Evolutionary conservation across 2,329 filamentous ascomycete genomes (phyloP).

Genomic region (Lecanicillium sp.): DNA sequence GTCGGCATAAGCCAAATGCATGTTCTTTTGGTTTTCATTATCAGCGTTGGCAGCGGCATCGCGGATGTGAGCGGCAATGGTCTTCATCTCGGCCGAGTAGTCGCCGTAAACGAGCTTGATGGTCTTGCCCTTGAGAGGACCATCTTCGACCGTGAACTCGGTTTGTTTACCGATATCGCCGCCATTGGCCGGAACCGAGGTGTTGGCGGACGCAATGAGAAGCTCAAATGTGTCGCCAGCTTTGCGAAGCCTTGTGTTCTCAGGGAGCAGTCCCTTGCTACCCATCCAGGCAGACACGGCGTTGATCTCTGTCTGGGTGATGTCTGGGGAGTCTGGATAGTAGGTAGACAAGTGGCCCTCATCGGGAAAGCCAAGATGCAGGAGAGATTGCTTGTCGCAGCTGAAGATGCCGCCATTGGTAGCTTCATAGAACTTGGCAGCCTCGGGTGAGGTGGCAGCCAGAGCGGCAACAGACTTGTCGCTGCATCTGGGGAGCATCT

Average conservation of each 20-base stretch:
- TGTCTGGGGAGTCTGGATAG: conserved; percentile 67
- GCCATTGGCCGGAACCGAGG: conserved; percentile 49
- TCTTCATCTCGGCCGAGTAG: conserved; percentile 61
- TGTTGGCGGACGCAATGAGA: conserved; percentile 62
- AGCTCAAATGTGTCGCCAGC: conserved; percentile 60
- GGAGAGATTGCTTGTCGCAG: conserved; percentile 50
- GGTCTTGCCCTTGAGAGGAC: conserved; percentile 55
- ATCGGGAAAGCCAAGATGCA: conserved; percentile 70
- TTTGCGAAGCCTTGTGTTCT: conserved; percentile 72
- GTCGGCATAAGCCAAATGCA: conserved; percentile 65
- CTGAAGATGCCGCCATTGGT: conserved; percentile 68
- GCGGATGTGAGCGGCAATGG: conserved; percentile 57
- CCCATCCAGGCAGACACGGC: conserved; percentile 66
- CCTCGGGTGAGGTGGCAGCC: conserved; percentile 50
- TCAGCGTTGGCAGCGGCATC: conserved; percentile 61
- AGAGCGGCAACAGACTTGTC: conserved; percentile 57
- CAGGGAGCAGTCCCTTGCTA: conserved; percentile 60
- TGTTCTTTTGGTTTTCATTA: conserved; percentile 66
- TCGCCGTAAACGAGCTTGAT: conserved; percentile 69
- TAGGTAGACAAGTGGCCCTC: conserved; percentile 74
- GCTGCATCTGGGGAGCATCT: conserved; percentile 68
- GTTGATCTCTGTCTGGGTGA: conserved; percentile 67
- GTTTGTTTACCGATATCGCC: conserved; percentile 62
- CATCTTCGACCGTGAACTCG: conserved; percentile 51
- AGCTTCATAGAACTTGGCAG: conserved; percentile 55